Conservation (phyloP, 169 alveolate genomes). For the Eimeria sp. region DNA sequence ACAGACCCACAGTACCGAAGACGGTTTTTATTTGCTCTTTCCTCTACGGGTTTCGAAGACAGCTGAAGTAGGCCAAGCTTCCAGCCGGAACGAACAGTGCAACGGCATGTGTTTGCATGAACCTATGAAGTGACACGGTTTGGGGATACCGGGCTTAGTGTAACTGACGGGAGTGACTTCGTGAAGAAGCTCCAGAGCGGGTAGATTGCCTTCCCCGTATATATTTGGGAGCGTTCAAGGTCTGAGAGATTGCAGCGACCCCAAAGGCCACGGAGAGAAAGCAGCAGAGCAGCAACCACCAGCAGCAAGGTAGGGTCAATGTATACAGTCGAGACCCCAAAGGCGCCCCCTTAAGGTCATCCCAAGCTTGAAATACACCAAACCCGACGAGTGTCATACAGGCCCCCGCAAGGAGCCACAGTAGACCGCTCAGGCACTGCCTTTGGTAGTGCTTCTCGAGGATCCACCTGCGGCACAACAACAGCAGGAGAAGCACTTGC, state of each 20-base stretch:
- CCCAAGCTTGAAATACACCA: constrained; percentile 25
- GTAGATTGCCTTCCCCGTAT: constrained; percentile 30
- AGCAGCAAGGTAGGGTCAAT: constrained; percentile 55
- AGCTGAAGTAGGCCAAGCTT: neutral
- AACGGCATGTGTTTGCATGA: neutral
- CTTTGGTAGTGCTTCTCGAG: constrained; percentile 20
- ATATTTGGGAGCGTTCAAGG: constrained; percentile 4
- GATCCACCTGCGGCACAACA: constrained; percentile 24
- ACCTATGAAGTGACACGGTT: neutral
- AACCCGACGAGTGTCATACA: constrained; percentile 39
- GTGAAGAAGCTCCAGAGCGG: constrained; percentile 4
- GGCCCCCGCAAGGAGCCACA: constrained; percentile 72
- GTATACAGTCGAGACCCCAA: constrained; percentile 47
- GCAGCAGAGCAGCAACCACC: constrained; percentile 73
- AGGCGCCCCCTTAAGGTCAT: constrained; percentile 38
- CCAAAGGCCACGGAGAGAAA: constrained; percentile 43
- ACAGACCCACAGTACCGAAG: neutral
- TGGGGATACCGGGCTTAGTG: neutral
- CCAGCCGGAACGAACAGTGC: neutral
- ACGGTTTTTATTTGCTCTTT: neutral
- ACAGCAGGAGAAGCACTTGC: neutral
- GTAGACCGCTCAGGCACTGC: constrained; percentile 42
- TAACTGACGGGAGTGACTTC: constrained; percentile 28
- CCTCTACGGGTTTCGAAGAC: neutral
- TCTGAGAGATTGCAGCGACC: constrained; percentile 29